Base-by-base conservation (phyloP, 768 basidiomycete species). In the Lentinus brumalis region DNA sequence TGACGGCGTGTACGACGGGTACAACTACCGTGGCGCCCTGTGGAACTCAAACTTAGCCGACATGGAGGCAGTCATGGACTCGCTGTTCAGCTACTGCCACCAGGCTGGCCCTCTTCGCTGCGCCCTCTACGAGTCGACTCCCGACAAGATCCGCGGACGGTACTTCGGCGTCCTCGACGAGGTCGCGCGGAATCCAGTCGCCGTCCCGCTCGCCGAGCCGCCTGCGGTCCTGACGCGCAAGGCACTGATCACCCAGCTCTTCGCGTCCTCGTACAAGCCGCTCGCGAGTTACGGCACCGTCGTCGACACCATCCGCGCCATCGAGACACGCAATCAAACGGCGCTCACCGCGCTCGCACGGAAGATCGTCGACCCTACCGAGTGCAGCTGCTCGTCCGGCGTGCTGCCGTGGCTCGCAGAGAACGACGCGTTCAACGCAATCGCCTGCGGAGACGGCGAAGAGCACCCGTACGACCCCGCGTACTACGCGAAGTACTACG, bases 1-100 rank as follows among this genome's bases (percentile, higher is more conserved):
- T 30, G 74, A 75, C 55, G 74, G 74, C 41, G 71, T 73, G 4
- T 67, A 57, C n/a, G 71, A 73, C 60, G 53, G 61, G 3, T 47
- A 69, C 30, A 67, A 68, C 64, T 69, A 69, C 60, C 57, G 60
- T 16, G 51, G 42, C 32, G 44, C 51, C 16, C 44, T 53, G 6
- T 71, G 70, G 69, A 65, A 56, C 49, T 57, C 65, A 14, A 70
- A 68, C 56, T 62, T 73, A 0, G 16, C 62, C 38, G 69, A 71
- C 60, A 69, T 56, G 3, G 69, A 73, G 32, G 64, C 63, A 26
- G 66, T 64, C 32, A 57, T 70, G 42, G 54, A 50, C 18, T 58
- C 57, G 0, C 49, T 72, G 26, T 58, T 53, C 53, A 45, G 39
- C 1, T 63, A 66, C 56, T 74, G 68, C 63, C 53, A 62, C 35